Percentiles rank a stretch among this genome's conserved stretches.
Conservation (phyloP, 108 stramenopile genomes). For the Fragilaria radians region DNA sequence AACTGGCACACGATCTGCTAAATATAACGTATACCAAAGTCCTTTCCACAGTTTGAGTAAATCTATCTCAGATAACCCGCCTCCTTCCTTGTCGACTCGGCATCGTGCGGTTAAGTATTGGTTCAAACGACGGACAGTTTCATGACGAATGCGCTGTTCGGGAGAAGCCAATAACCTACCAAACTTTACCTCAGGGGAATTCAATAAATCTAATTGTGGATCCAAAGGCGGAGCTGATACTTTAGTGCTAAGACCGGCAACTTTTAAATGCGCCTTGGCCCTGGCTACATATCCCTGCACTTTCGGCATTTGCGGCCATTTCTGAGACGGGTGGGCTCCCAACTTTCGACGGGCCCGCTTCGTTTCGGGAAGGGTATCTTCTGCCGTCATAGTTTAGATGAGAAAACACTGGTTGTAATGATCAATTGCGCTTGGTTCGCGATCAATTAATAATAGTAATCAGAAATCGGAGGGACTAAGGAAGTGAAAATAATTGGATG, state of each 20-base stretch:
- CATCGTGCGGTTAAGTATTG: slow-evolving; percentile 56
- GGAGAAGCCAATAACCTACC: slow-evolving; percentile 65
- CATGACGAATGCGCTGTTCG: slow-evolving; percentile 65
- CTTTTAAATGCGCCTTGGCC: slow-evolving; percentile 58
- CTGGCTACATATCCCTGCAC: slow-evolving; percentile 67
- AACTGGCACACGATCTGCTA: slow-evolving; percentile 85
- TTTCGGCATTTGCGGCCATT: slow-evolving; percentile 83
- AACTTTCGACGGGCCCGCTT: slow-evolving; percentile 64
- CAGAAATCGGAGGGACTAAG: too few relatives aligned
- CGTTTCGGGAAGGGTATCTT: slow-evolving; percentile 9
- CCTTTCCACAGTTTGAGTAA: slow-evolving; percentile 91
- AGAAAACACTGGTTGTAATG: too few relatives aligned
- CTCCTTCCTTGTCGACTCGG: slow-evolving; percentile 35
- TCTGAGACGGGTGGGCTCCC: slow-evolving; percentile 63
- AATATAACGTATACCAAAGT: slow-evolving; percentile 87
- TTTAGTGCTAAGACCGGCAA: slow-evolving; percentile 53
- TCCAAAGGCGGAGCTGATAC: slow-evolving; percentile 19
- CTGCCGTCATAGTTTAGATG: neutral
- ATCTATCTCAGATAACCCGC: slow-evolving; percentile 78
- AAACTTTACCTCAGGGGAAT: slow-evolving; percentile 73
- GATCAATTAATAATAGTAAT: too few relatives aligned
- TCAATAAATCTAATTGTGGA: slow-evolving; percentile 48
- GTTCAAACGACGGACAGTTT: slow-evolving; percentile 56
- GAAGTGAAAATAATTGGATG: too few relatives aligned
- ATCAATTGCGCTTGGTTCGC: too few relatives aligned